A percentile compares a stretch with the other conserved stretches of the same genome.
phyloP scores from a whole-genome alignment of 345 rosid species.

The Carallia pectinifolia region DNA sequence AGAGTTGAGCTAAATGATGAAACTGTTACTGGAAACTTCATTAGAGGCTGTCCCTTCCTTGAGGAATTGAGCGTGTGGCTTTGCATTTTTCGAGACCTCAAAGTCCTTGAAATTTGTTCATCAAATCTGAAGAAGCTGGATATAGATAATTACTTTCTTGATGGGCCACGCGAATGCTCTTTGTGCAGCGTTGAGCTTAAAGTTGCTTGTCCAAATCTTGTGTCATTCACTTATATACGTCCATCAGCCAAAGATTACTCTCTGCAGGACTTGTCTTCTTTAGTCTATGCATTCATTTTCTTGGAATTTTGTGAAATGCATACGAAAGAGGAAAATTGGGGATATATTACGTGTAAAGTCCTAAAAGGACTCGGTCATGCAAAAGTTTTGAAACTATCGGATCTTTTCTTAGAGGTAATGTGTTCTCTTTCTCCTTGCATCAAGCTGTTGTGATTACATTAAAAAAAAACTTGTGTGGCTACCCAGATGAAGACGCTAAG shows the following conservation, averaged over 20 bases:
- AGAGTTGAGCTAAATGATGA: neutral
- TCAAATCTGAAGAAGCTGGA: neutral
- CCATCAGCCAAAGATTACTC: neutral
- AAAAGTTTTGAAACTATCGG: too few relatives aligned
- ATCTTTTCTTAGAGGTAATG: too few relatives aligned
- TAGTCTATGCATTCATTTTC: neutral
- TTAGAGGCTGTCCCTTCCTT: neutral
- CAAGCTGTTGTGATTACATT: too few relatives aligned
- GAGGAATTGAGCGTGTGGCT: neutral
- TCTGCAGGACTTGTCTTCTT: neutral
- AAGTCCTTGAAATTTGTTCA: neutral
- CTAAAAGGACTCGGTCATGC: too few relatives aligned
- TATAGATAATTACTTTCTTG: neutral
- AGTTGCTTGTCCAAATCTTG: slow-evolving; percentile 2
- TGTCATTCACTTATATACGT: neutral
- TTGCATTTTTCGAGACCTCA: neutral
- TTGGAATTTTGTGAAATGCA: too few relatives aligned
- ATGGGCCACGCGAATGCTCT: neutral
- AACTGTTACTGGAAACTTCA: neutral
- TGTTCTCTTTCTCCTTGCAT: too few relatives aligned
- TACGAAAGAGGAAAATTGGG: neutral
- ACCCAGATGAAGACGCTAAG: too few relatives aligned
- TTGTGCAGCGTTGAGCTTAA: neutral
- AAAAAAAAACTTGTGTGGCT: too few relatives aligned
- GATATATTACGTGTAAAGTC: too few relatives aligned